phyloP scores from a whole-genome alignment of 371 early-diverging fungal genomes.

The Rhizoclosmatium hyalinum region DNA sequence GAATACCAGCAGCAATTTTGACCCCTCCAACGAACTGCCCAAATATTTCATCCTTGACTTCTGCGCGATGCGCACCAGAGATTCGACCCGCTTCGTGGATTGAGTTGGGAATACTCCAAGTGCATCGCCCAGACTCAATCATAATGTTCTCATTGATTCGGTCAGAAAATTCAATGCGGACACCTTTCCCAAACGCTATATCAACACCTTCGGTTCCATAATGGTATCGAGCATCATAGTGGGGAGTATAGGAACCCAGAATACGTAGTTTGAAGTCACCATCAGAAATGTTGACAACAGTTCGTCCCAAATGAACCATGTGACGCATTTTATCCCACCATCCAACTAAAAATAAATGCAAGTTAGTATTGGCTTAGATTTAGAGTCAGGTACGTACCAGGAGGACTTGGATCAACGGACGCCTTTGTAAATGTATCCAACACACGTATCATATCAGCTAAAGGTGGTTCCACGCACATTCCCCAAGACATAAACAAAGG shows the following conservation, averaged over 20 bases:
- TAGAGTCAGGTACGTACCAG: conserved; percentile 23
- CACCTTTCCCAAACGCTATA: conserved; percentile 42
- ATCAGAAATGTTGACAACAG: conserved; percentile 62
- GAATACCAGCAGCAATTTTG: conserved; percentile 43
- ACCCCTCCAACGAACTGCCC: conserved; percentile 56
- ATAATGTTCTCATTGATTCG: conserved; percentile 41
- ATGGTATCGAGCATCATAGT: conserved; percentile 48
- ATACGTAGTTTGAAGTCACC: conserved; percentile 62
- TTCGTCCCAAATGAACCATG: conserved; percentile 68
- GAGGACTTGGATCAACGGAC: conserved; percentile 71
- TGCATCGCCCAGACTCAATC: conserved; percentile 58
- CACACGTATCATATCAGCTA: conserved; percentile 69
- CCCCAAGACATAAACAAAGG: conserved; percentile 63
- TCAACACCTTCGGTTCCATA: conserved; percentile 55
- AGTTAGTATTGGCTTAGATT: background rate
- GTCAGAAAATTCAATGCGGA: conserved; percentile 39
- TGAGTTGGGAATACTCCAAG: conserved; percentile 36
- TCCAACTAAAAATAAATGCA: conserved; percentile 49
- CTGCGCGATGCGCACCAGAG: conserved; percentile 7
- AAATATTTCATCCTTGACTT: conserved; percentile 36
- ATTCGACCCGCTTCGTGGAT: conserved; percentile 24
- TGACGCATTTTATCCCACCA: conserved; percentile 83
- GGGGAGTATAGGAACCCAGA: conserved; percentile 52
- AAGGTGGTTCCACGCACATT: conserved; percentile 67
- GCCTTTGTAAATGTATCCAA: conserved; percentile 72